Percentiles rank a stretch among this genome's conserved stretches.
Evolutionary conservation across 371 early-diverging fungal species (phyloP).

Genomic region (Mycotypha africana): DNA sequence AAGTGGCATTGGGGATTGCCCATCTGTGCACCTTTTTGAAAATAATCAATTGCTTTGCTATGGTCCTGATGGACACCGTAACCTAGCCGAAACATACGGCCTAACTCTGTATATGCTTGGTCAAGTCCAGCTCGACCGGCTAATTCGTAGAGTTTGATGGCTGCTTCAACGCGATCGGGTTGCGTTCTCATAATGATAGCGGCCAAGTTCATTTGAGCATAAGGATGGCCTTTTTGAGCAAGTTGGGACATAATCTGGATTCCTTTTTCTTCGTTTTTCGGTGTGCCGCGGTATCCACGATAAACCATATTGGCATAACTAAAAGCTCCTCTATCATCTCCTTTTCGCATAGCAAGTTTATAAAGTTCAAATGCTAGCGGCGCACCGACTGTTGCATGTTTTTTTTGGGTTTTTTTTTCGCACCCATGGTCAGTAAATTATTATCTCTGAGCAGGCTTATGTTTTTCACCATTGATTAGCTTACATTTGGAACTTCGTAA

Average conservation of each 20-base stretch:
- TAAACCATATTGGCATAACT: slow-evolving; percentile 47
- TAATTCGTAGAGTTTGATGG: slow-evolving; percentile 39
- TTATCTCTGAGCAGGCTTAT: neutral
- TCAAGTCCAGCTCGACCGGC: slow-evolving; percentile 31
- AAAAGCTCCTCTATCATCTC: slow-evolving; percentile 42
- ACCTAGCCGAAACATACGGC: slow-evolving; percentile 43
- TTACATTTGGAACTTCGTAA: slow-evolving; percentile 22
- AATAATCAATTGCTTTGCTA: slow-evolving; percentile 34
- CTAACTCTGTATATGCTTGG: slow-evolving; percentile 36
- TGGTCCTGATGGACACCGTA: slow-evolving; percentile 46
- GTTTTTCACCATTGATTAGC: neutral
- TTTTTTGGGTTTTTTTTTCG: neutral
- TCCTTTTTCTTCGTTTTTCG: slow-evolving; percentile 29
- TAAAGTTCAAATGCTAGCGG: slow-evolving; percentile 35
- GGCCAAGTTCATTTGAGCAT: slow-evolving; percentile 46
- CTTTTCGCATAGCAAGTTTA: slow-evolving; percentile 32
- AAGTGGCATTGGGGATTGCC: slow-evolving; percentile 38
- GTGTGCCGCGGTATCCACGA: slow-evolving; percentile 30
- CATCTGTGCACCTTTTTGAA: slow-evolving; percentile 30
- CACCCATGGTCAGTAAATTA: no score
- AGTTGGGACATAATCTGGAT: slow-evolving; percentile 29
- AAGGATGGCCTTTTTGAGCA: slow-evolving; percentile 43
- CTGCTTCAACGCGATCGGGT: slow-evolving; percentile 20
- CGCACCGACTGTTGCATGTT: slow-evolving; percentile 14
- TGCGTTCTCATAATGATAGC: slow-evolving; percentile 39